Base-by-base conservation (phyloP, 2,329 filamentous ascomycete genomes). In the Emergomyces pasteurianus region DNA sequence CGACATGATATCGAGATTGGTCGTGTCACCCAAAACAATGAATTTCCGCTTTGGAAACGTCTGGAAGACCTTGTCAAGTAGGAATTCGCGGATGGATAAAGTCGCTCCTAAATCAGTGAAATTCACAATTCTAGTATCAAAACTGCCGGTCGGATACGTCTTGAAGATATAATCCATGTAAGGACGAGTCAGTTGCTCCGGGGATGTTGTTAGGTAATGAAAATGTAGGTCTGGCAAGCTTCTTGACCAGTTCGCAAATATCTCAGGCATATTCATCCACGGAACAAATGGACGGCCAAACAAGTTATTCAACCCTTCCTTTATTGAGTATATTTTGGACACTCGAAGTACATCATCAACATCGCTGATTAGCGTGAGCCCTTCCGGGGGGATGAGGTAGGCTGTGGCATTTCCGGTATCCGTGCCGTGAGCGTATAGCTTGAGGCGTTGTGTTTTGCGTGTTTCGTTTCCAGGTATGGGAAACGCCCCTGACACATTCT, bases 301-400 rank as follows among this genome's bases (percentile, higher is more conserved):
- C 0, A 87, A 86, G 74, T 92, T 92, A 12, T 91, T 77, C 0
- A 92, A 77, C 5, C 88, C 89, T 69, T 91, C 81, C 65, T 85
- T 83, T 0, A 88, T 88, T 55, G 88, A 73, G 71, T 89, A 92
- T 70, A 92, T 92, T 73, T 90, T 89, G 60, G 88, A 92, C 1
- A 91, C 76, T n/a, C 88, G 84, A 0, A 91, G 80, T 61, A 90
- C 90, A 68, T 92, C 89, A 66, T 91, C 88, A 63, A 92, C 89
- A 68, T 92, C 89, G 1, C 85, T 88, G 66, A 92, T 77, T 63
- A 92, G 79, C 0, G 88, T 91, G 26, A 90, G 74, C 21, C 89
- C 89, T 16, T 79, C 77, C 0, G 83, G 77, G 0, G 89, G 88
- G 0, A 92, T 87, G 1, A 92, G 81, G 69, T 89, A 92, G 0